Evolutionary conservation across 1,284 basidiomycete species (phyloP).

Genomic region (Trichosporon sp.): DNA sequence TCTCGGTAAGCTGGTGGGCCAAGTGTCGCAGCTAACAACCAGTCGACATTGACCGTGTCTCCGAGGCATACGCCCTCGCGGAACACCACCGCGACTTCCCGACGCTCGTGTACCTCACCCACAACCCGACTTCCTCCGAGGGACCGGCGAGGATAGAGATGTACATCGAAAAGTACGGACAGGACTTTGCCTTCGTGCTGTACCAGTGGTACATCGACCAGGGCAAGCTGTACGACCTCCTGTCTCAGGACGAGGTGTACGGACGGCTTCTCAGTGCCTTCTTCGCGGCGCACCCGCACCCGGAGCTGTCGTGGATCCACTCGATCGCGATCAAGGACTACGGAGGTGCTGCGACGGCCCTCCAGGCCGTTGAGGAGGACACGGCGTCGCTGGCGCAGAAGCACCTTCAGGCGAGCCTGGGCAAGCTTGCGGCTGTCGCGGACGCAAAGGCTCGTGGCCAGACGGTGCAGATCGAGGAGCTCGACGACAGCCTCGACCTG

Average conservation of each 20-base stretch:
- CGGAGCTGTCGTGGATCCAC: conserved; percentile 84
- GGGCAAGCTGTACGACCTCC: conserved; percentile 70
- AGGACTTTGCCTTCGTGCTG: conserved; percentile 82
- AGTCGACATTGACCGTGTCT: conserved; percentile 70
- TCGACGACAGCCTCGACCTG: conserved; percentile 61
- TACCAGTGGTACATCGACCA: conserved; percentile 69
- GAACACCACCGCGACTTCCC: conserved; percentile 83
- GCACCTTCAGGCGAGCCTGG: conserved; percentile 86
- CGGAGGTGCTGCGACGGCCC: conserved; percentile 66
- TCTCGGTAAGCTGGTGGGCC: conserved; percentile 38
- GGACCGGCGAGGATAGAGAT: conserved; percentile 57
- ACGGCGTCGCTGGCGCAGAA: conserved; percentile 67
- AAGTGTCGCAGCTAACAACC: conserved; percentile 7
- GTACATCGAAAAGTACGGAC: conserved; percentile 79
- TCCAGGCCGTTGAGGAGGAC: conserved; percentile 66
- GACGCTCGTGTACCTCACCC: conserved; percentile 78
- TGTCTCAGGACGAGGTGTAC: conserved; percentile 70
- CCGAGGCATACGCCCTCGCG: conserved; percentile 75
- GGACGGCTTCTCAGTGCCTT: conserved; percentile 71
- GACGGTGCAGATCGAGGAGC: conserved; percentile 35
- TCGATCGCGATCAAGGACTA: conserved; percentile 74
- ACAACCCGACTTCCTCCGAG: conserved; percentile 56
- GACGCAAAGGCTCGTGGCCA: conserved; percentile 61
- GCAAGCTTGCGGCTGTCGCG: conserved; percentile 82
- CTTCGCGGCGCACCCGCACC: conserved; percentile 67